Evolutionary conservation across 352 stramenopile genomes (phyloP).

Genomic region (Phytophthora pinifolia): DNA sequence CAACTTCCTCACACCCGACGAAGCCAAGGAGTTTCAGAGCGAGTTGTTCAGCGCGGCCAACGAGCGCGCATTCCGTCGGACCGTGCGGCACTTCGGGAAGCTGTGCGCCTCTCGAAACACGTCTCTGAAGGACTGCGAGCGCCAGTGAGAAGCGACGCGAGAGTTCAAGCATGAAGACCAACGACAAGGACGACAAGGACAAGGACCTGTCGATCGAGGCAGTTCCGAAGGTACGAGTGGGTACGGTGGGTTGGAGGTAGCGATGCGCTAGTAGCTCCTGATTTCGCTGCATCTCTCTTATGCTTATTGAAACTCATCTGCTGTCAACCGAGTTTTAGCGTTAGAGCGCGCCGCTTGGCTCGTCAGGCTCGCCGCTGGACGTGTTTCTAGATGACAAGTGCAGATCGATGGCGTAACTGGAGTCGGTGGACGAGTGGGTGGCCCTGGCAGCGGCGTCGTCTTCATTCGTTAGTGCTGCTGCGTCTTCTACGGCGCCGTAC

Average conservation of each 20-base stretch:
- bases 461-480: slow-evolving; percentile 7
- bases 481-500: slow-evolving; percentile 13
- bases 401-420: slow-evolving; percentile 57
- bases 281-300: slow-evolving; percentile 7
- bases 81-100: slow-evolving; percentile 79
- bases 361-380: slow-evolving; percentile 16
- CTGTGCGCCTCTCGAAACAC: slow-evolving; percentile 79
- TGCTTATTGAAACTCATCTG: slow-evolving; percentile 25
- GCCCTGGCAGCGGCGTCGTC: slow-evolving; percentile 5
- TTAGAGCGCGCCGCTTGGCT: slow-evolving; percentile 24
- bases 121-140: slow-evolving; percentile 35
- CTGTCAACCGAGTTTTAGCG: slow-evolving; percentile 11
- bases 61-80: slow-evolving; percentile 74
- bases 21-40: slow-evolving; percentile 63
- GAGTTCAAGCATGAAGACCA: not conserved
- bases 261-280: slow-evolving; percentile 1
- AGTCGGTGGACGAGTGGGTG: slow-evolving; percentile 46
- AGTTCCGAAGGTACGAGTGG: slow-evolving; percentile 5
- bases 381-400: slow-evolving; percentile 26
- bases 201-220: no score
- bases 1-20: slow-evolving; percentile 58
- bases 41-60: slow-evolving; percentile 61
- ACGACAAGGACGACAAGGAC: not conserved
- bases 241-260: slow-evolving; percentile 17
- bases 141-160: slow-evolving; percentile 18